Conservation (phyloP, 2,329 filamentous ascomycete genomes). For the Malbranchea cinnamomea region DNA sequence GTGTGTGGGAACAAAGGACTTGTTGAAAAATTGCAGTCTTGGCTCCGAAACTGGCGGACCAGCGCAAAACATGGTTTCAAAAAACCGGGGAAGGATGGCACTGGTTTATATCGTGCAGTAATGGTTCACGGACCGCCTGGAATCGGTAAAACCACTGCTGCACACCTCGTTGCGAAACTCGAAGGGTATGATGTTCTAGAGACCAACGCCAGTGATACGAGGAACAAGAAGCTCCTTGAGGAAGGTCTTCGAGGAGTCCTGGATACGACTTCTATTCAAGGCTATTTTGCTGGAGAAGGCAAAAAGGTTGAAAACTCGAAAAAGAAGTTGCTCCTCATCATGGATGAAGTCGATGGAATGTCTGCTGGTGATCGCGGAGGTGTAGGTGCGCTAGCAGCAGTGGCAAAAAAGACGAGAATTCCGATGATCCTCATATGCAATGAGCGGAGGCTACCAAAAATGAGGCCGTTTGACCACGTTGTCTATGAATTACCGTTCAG, state of each 20-base stretch:
- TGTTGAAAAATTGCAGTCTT: constrained; percentile 78
- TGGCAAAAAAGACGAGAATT: constrained; percentile 88
- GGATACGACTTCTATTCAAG: constrained; percentile 81
- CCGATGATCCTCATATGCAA: constrained; percentile 98
- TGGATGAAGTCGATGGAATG: constrained; percentile 99
- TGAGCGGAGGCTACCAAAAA: constrained; percentile 81
- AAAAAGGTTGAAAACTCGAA: constrained; percentile 66
- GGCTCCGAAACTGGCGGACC: constrained; percentile 72
- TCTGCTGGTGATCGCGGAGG: constrained; percentile 91
- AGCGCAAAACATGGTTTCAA: constrained; percentile 69
- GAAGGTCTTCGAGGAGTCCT: constrained; percentile 75
- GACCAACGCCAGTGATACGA: constrained; percentile 86
- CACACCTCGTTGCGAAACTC: constrained; percentile 81
- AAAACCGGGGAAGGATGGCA: constrained; percentile 67
- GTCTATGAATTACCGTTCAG: constrained; percentile 77
- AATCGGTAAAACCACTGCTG: constrained; percentile 94
- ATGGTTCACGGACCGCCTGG: constrained; percentile 92
- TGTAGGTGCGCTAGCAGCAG: constrained; percentile 82
- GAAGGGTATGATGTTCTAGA: constrained; percentile 91
- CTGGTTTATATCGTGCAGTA: constrained; percentile 70
- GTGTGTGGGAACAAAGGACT: constrained; percentile 89
- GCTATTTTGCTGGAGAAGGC: constrained; percentile 75
- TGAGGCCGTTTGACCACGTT: constrained; percentile 90
- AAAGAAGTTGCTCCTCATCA: constrained; percentile 90
- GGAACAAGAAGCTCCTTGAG: constrained; percentile 93